phyloP scores from a whole-genome alignment of 495 filamentous ascomycete genomes.

The Amniculicola lignicola region DNA sequence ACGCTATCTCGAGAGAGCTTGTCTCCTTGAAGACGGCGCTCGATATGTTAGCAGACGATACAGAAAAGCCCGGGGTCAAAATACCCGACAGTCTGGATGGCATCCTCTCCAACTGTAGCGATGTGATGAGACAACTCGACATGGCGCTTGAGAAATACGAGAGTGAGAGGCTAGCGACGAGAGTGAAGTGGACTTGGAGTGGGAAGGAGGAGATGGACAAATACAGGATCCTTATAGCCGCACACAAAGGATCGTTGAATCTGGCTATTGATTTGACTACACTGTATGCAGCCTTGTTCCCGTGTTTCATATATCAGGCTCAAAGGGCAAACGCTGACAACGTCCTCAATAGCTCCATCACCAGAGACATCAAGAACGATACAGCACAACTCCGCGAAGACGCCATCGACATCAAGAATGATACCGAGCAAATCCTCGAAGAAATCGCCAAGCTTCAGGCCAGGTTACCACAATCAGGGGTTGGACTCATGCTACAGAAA shows the following conservation, averaged over 20 bases:
- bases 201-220: conserved; percentile 8
- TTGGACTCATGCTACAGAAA: conserved; percentile 6
- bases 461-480: background rate
- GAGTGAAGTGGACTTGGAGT: background rate
- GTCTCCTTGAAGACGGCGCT: conserved; percentile 48
- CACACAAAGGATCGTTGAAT: conserved; percentile 11
- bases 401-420: conserved; percentile 5
- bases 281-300: background rate
- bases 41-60: conserved; percentile 48
- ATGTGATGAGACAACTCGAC: conserved; percentile 5
- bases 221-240: background rate
- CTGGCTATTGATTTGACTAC: conserved; percentile 7
- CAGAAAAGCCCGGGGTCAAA: conserved; percentile 7
- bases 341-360: background rate
- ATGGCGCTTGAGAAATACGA: conserved; percentile 1
- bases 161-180: background rate
- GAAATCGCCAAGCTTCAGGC: conserved; percentile 16
- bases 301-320: background rate
- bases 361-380: conserved; percentile 12
- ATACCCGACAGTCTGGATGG: background rate
- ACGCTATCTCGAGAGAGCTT: conserved; percentile 49
- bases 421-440: conserved; percentile 8
- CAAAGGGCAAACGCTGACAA: background rate
- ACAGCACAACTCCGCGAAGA: background rate
- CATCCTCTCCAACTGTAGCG: conserved; percentile 33